A percentile compares a stretch with the other conserved stretches of the same genome.
Conservation (phyloP, 306 rosid species). For the Prunus persica region DNA sequence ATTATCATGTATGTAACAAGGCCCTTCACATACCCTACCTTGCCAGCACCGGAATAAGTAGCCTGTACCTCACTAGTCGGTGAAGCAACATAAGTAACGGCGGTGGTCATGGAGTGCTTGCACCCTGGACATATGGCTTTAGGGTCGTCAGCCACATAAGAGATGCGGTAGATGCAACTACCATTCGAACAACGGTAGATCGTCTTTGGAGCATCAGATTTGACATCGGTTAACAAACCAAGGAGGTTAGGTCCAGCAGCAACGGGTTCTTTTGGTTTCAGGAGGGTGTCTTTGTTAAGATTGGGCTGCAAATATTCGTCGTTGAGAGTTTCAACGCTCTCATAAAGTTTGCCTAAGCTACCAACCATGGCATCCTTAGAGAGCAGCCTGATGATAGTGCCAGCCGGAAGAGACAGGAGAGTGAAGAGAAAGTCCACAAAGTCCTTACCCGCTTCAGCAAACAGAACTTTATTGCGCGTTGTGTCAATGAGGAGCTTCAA, state of each 20-base stretch:
- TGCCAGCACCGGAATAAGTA: background rate
- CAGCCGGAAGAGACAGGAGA: constrained; percentile 24
- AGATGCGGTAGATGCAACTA: rapidly evolving
- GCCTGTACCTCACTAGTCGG: background rate
- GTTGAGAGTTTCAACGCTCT: constrained; percentile 29
- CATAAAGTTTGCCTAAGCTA: constrained; percentile 29
- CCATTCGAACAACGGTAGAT: background rate
- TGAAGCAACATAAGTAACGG: background rate
- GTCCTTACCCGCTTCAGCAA: constrained; percentile 39
- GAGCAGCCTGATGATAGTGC: constrained; percentile 19
- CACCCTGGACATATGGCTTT: background rate
- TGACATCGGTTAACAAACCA: background rate
- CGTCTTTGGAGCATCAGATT: background rate
- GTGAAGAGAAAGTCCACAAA: constrained; percentile 40
- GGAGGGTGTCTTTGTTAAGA: constrained; percentile 15
- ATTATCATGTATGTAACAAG: constrained; percentile 19
- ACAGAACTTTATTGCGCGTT: constrained; percentile 18
- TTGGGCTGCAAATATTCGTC: constrained; percentile 26
- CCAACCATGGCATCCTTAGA: constrained; percentile 28
- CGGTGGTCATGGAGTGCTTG: rapidly evolving
- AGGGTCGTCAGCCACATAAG: background rate
- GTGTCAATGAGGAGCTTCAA: constrained; percentile 40
- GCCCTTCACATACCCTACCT: constrained; percentile 14
- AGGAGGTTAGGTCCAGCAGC: background rate
- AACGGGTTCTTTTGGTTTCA: constrained; percentile 21